Percentiles rank a stretch among this genome's conserved stretches.
These are phyloP conservation scores for Nicotiana benthamiana DNA, from an alignment of 257 asterid species.

Conservation along the genomic window DNA sequence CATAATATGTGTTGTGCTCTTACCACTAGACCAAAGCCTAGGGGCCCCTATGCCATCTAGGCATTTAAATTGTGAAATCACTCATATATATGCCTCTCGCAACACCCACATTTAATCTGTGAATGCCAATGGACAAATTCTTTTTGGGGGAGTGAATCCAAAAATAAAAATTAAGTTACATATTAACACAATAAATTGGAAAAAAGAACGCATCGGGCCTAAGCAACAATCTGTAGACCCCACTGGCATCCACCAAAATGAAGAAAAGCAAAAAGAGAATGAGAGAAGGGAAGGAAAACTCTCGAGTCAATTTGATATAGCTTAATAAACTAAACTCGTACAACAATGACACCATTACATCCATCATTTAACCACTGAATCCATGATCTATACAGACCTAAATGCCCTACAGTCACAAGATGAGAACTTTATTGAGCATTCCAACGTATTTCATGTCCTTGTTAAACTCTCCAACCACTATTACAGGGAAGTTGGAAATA, in stretches of 20 bases:
- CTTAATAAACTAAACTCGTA: background rate
- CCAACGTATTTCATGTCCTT: no score
- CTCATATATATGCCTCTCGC: background rate
- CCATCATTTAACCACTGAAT: background rate
- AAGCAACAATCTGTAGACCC: background rate
- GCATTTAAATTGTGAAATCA: background rate
- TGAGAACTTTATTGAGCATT: background rate
- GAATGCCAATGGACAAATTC: background rate
- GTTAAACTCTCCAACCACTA: no score
- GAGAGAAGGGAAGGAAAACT: background rate
- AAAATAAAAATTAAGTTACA: background rate
- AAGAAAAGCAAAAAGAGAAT: background rate
- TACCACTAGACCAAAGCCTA: background rate
- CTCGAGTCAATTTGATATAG: background rate
- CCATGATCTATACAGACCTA: background rate
- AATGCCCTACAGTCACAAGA: background rate
- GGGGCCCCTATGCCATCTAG: background rate
- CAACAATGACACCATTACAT: background rate
- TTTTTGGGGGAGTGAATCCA: background rate
- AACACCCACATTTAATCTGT: background rate
- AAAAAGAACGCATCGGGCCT: background rate
- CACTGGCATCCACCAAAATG: background rate
- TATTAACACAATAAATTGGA: background rate
- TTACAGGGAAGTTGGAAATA: no score
- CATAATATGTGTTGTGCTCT: no score